phyloP scores from a whole-genome alignment of 2,329 filamentous ascomycete species.

The Hymenoscyphus albidus region DNA sequence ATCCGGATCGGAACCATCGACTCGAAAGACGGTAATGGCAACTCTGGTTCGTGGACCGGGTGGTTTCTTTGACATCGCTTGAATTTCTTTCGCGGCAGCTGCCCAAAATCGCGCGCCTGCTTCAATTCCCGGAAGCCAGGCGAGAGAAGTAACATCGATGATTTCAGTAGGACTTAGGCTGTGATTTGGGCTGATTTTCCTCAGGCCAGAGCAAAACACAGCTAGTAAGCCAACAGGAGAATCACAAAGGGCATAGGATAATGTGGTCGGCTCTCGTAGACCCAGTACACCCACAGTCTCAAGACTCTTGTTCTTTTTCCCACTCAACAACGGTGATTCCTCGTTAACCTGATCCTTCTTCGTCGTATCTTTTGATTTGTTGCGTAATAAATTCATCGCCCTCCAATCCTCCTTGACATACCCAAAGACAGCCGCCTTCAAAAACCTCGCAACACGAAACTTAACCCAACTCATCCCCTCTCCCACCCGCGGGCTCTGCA shows the following conservation, averaged over 20 bases:
- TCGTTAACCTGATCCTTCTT: neutral
- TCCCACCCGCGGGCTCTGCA: constrained; percentile 45
- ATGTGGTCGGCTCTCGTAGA: constrained; percentile 37
- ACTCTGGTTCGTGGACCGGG: constrained; percentile 15
- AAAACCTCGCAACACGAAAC: constrained; percentile 50
- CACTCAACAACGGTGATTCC: neutral
- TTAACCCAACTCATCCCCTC: constrained; percentile 48
- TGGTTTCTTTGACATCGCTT: constrained; percentile 12
- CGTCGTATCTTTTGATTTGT: neutral
- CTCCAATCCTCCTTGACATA: constrained; percentile 52
- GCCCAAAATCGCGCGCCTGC: constrained; percentile 55
- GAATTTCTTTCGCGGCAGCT: constrained; percentile 23
- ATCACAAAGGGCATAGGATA: constrained; percentile 59
- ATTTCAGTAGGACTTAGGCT: constrained; percentile 50
- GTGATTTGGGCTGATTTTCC: constrained; percentile 39
- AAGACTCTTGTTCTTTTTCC: constrained; percentile 4
- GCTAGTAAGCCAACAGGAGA: constrained; percentile 57
- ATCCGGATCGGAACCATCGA: constrained; percentile 13
- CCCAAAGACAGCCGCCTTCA: constrained; percentile 50
- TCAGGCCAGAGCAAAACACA: constrained; percentile 48
- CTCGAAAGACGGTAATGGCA: constrained; percentile 27
- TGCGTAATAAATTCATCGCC: constrained; percentile 33
- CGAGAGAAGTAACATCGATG: constrained; percentile 56
- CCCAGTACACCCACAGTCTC: constrained; percentile 22
- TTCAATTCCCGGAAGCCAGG: constrained; percentile 65